phyloP scores from a whole-genome alignment of 345 rosid species.

The Iberis pinnata region DNA sequence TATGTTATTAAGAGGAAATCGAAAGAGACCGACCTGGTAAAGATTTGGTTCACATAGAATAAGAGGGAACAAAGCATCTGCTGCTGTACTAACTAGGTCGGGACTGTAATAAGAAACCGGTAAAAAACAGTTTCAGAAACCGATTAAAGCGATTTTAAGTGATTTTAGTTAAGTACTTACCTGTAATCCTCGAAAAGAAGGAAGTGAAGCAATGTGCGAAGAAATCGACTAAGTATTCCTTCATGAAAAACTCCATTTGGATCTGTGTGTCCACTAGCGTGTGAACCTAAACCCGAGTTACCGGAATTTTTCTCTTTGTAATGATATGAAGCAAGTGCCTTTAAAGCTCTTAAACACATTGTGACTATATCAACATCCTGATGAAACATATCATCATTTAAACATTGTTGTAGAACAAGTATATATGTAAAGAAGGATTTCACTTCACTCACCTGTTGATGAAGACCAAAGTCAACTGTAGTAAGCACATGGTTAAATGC shows the following conservation, averaged over 20 bases:
- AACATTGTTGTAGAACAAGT: conserved; percentile 5
- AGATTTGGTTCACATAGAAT: conserved; percentile 84
- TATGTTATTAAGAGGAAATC: neutral
- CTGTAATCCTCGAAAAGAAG: conserved; percentile 95
- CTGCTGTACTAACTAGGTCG: conserved; percentile 84
- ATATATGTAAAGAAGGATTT: conserved; percentile 1
- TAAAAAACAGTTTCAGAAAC: neutral
- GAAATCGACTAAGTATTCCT: conserved; percentile 71
- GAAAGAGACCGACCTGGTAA: conserved; percentile 57
- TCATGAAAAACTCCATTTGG: conserved; percentile 51
- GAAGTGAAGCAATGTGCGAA: conserved; percentile 60
- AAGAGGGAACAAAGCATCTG: conserved; percentile 92
- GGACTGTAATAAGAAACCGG: conserved; percentile 38
- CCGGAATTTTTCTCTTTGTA: conserved; percentile 65
- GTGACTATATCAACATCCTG: conserved; percentile 80
- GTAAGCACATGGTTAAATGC: conserved; percentile 74
- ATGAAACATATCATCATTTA: conserved; percentile 1
- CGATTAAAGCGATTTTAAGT: neutral
- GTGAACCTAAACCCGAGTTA: conserved; percentile 59
- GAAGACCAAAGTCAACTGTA: conserved; percentile 89
- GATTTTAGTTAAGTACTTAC: conserved; percentile 38
- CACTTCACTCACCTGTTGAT: conserved; percentile 62
- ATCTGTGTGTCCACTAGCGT: conserved; percentile 47
- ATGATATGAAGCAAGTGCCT: conserved; percentile 88
- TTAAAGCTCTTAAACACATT: conserved; percentile 84